Evolutionary conservation across 1,284 basidiomycete species (phyloP).

Genomic region (Volvariella volvacea): DNA sequence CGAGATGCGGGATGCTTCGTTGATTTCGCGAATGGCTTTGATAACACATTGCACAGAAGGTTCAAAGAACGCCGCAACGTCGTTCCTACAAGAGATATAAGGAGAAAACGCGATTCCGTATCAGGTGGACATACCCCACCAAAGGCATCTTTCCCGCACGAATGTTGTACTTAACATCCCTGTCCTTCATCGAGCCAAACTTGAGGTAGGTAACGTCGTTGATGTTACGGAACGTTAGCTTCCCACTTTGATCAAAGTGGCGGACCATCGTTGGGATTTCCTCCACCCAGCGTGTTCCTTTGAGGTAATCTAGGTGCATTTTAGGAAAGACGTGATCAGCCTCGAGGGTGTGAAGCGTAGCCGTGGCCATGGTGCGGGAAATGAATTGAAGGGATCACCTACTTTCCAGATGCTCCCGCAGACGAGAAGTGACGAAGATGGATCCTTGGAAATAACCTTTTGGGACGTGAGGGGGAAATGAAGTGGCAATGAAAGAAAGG

Average conservation of each 20-base stretch:
- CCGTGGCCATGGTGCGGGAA: too few relatives aligned
- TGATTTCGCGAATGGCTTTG: not conserved
- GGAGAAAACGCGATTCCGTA: too few relatives aligned
- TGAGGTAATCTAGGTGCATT: constrained; percentile 23
- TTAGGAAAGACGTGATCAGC: too few relatives aligned
- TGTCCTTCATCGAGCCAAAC: not conserved
- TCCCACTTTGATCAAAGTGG: too few relatives aligned
- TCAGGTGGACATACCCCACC: not conserved
- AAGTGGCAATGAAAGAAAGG: not conserved
- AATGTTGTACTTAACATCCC: not conserved
- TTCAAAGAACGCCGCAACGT: not conserved
- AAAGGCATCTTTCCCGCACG: not conserved
- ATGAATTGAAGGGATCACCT: not conserved
- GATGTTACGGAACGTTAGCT: too few relatives aligned
- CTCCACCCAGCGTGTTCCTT: constrained; percentile 25
- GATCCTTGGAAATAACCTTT: constrained; percentile 1
- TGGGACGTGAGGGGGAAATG: not conserved
- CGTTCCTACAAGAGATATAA: too few relatives aligned
- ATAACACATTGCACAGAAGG: not conserved
- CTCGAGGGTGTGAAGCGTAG: too few relatives aligned
- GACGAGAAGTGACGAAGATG: not conserved
- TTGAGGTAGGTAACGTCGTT: too few relatives aligned
- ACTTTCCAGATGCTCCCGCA: not conserved
- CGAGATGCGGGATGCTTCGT: too few relatives aligned
- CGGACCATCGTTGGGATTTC: constrained; percentile 30